Base-by-base conservation (phyloP, 805 yeast species). In the Barnettozyma sucrosica region DNA sequence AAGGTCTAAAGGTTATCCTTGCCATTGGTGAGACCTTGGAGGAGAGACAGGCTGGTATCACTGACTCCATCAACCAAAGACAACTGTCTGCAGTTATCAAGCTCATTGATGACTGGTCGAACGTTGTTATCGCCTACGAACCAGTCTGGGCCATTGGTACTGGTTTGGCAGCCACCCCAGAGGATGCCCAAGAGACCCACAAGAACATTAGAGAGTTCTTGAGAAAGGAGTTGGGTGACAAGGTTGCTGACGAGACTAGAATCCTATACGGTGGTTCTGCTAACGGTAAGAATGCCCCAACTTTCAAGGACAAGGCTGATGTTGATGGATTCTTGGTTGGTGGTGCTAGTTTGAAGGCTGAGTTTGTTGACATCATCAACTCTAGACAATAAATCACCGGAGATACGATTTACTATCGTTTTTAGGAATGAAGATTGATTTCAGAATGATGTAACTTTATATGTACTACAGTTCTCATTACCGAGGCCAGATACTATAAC, bases 131-230 rank as follows among this genome's bases (percentile, higher is more conserved):
- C 69, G 99, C 99, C 65, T 93, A 93, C 76, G 99, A 93, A 77
- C 99, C 99, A 63, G 96, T 93, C 59, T 93, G 99, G 99, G 99
- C 99, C 63, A 93, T 93, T 63, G 99, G 99, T 70, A 90, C 98
- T 61, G 99, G 99, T 67, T 81, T 93, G 66, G 97, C 98, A 63
- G 98, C 99, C 53, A 93, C 99, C 61, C 89, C 99, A 59, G 87
- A 85, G 59, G 99, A 93, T 68, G 99, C 99, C 59, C 97, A 93
- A 77, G 89, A 83, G 58, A 88, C 93, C 65, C 99, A 93, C 77
- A 79, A 79, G 67, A 78, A 77, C 60, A 88, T 93, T 74, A 87
- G 99, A 79, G 79, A 72, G 53, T 89, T 79, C 79, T 79, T 93
- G 69, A 75, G 80, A 59, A 72, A 77, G 63, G 80, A 84, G 69